phyloP scores from a whole-genome alignment of 2,329 filamentous ascomycete species.

The Colletotrichum karsti region DNA sequence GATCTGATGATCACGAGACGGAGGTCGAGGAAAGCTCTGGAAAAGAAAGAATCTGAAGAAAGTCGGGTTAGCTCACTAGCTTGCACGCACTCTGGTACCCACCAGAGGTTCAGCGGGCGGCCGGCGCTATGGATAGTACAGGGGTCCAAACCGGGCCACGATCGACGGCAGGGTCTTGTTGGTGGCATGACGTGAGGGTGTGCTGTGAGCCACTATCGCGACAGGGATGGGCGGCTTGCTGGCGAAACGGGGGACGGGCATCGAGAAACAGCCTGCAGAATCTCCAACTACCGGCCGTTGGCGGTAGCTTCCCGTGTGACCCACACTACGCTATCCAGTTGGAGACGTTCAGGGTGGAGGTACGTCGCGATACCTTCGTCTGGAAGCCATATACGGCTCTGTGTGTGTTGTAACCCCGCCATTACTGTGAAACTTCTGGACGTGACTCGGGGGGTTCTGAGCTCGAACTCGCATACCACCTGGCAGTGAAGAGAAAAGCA shows the following conservation, averaged over 20 bases:
- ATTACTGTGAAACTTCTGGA: not conserved
- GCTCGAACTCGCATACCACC: not conserved
- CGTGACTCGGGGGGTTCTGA: not conserved
- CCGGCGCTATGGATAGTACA: not conserved
- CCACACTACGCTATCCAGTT: not conserved
- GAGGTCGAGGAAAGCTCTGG: constrained; percentile 1
- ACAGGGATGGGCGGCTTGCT: not conserved
- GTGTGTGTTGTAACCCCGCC: not conserved
- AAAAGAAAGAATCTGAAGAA: not conserved
- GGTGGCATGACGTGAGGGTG: constrained; percentile 10
- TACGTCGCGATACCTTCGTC: not conserved
- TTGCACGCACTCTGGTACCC: not conserved
- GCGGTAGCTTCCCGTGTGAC: not conserved
- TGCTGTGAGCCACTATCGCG: not conserved
- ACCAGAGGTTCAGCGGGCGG: not conserved
- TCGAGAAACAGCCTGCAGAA: not conserved
- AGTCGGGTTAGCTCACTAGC: not conserved
- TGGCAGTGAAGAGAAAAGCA: not conserved
- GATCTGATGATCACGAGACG: constrained; percentile 11
- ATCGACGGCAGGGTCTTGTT: constrained; percentile 14
- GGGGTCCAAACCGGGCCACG: constrained; percentile 10
- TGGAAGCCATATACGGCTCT: not conserved
- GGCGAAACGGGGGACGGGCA: not conserved
- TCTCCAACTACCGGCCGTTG: not conserved
- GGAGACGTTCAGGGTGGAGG: not conserved